Conservation (phyloP, 306 rosid species). For the Parietaria judaica region DNA sequence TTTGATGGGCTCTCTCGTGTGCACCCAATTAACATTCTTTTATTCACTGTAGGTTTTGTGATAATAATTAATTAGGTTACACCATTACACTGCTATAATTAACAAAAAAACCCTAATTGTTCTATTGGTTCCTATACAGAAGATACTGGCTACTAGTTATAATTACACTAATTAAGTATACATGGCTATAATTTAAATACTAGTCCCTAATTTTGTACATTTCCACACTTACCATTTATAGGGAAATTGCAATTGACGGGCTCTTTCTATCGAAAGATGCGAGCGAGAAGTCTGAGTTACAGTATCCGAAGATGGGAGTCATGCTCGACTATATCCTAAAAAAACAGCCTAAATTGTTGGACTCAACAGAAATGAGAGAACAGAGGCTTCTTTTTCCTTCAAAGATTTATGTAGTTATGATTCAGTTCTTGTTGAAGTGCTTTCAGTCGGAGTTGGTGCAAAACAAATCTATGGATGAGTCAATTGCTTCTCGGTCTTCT, state of each 20-base stretch:
- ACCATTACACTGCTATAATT: no score
- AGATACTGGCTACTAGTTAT: no score
- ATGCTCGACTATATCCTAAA: slow-evolving; percentile 66
- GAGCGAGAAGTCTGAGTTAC: slow-evolving; percentile 29
- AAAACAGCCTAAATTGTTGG: slow-evolving; percentile 67
- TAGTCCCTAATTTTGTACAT: not conserved
- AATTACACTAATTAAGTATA: no score
- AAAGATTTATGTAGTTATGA: slow-evolving; percentile 61
- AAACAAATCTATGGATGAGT: slow-evolving; percentile 32
- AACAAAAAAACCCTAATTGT: no score
- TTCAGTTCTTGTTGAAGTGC: slow-evolving; percentile 71
- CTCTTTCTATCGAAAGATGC: slow-evolving; percentile 45
- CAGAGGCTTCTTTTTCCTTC: slow-evolving; percentile 67
- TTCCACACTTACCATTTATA: slow-evolving; percentile 25
- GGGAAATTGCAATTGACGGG: slow-evolving; percentile 93
- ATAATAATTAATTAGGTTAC: no score
- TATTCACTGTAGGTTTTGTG: no score
- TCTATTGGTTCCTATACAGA: no score
- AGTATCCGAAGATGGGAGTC: slow-evolving; percentile 60
- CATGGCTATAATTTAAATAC: no score
- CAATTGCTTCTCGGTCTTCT: slow-evolving; percentile 42
- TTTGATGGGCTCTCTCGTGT: no score
- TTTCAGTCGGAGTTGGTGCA: slow-evolving; percentile 60
- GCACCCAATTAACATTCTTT: no score
- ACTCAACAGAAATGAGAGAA: slow-evolving; percentile 58